Evolutionary conservation across 768 basidiomycete species (phyloP), one percentile per base, ranked within the genome.

Genomic region (Suillus paluster): DNA sequence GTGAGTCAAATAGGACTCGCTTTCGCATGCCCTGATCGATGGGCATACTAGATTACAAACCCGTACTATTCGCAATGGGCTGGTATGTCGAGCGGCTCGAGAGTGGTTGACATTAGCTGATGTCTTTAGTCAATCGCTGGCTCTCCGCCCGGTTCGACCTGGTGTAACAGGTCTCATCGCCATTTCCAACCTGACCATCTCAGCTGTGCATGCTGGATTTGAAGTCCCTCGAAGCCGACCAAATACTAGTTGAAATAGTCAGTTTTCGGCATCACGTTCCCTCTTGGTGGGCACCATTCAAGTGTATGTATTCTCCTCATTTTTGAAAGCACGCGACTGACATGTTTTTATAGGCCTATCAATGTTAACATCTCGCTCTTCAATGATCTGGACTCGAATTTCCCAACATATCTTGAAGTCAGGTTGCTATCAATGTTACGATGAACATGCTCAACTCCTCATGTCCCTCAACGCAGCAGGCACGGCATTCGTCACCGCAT

Each of bases 31-130:
- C 54, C 55, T 58, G 12, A 63, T 63, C 21, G 52, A 19, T 39
- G 42, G n/a, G n/a, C 19, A 39, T n/a, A 19, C 36, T 50, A 84
- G 83, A 86, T 86, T 60, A 67, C 85, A 17, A 92, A 86, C 70
- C 92, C 92, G 4, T 91, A 87, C 72, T 94, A 92, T 70, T 96
- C 94, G 95, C 90, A 91, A 84, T 95, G 91, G 92, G 91, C 87
- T 78, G 87, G 88, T 91, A 71, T 58, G 79, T 67, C 56, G 33
- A 44, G 30, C 41, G 19, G 14, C 34, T 23, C 36, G 33, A 14
- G 27, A 23, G 50, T 21, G 44, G 23, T 23, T 14, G 30, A 45
- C 64, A 42, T 57, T 57, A 55, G 23, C 56, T 67, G 60, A 65
- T 45, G 5, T 46, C 34, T 55, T 5, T 64, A 92, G 92, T 95